phyloP scores from a whole-genome alignment of 176 grass and related monocot species.

The Oryza meridionalis region DNA sequence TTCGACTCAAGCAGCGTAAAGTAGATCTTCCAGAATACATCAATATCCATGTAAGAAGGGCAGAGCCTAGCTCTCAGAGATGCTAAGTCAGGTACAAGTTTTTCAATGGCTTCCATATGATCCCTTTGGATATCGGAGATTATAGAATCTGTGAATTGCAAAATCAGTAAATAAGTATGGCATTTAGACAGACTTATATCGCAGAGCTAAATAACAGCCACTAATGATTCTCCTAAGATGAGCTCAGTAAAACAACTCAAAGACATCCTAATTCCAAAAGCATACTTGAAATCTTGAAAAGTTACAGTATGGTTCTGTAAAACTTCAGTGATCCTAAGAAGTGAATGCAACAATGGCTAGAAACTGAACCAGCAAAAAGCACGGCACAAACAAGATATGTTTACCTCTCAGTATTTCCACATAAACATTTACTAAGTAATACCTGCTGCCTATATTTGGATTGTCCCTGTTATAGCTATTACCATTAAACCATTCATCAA shows the following conservation, averaged over 20 bases:
- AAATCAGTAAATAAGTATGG: not conserved
- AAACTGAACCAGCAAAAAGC: not conserved
- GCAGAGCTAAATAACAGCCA: not conserved
- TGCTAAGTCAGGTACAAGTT: conserved; percentile 64
- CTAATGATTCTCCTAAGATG: not conserved
- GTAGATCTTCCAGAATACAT: conserved; percentile 89
- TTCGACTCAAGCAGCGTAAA: conserved; percentile 74
- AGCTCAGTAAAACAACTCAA: not conserved
- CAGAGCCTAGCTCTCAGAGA: conserved; percentile 69
- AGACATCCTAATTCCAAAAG: not conserved
- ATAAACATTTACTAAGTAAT: conserved; percentile 6
- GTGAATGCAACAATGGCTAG: not conserved
- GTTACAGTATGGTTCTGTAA: not conserved
- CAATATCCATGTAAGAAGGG: conserved; percentile 69
- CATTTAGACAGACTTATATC: not conserved
- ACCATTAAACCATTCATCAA: not conserved
- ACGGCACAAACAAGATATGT: not conserved
- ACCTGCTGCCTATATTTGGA: not conserved
- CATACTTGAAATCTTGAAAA: not conserved
- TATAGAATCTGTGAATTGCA: conserved; percentile 70
- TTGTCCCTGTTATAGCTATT: not conserved
- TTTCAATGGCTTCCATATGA: conserved; percentile 69
- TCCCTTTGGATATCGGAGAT: conserved; percentile 71
- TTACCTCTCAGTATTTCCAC: not conserved
- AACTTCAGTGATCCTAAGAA: not conserved